Percentiles rank a stretch among this genome's conserved stretches.
phyloP scores from a whole-genome alignment of 2,329 filamentous ascomycete species.

The Aspergillus caelatus region DNA sequence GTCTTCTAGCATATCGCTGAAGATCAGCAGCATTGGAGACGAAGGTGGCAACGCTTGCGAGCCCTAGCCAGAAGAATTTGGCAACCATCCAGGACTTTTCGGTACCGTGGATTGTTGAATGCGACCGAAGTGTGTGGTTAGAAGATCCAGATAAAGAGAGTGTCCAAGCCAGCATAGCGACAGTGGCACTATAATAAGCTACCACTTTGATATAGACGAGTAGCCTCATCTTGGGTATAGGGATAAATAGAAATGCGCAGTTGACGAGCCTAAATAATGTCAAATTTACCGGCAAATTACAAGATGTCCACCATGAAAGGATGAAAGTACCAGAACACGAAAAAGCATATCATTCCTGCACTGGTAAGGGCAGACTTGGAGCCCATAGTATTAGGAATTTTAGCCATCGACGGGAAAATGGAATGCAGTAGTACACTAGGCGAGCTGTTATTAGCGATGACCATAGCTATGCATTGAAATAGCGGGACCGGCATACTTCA shows the following conservation, averaged over 20 bases:
- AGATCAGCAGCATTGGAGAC: conserved; percentile 48
- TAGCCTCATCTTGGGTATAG: conserved; percentile 41
- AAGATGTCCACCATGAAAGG: background rate
- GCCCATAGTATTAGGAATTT: conserved; percentile 45
- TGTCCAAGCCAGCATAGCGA: conserved; percentile 46
- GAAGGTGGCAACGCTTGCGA: conserved; percentile 25
- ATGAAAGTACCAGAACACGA: conserved; percentile 39
- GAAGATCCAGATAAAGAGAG: conserved; percentile 36
- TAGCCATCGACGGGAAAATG: conserved; percentile 45
- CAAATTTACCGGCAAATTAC: background rate
- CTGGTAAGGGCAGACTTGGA: conserved; percentile 44
- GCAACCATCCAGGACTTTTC: conserved; percentile 42
- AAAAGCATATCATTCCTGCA: conserved; percentile 48
- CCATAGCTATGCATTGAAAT: background rate
- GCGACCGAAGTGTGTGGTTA: conserved; percentile 25
- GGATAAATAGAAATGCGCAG: conserved; percentile 44
- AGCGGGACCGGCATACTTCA: conserved; percentile 27
- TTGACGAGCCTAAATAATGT: conserved; percentile 32
- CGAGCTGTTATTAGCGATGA: background rate
- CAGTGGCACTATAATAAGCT: conserved; percentile 42
- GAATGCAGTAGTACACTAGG: conserved; percentile 45
- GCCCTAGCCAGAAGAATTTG: conserved; percentile 41
- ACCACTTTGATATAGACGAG: conserved; percentile 41
- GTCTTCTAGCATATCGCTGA: conserved; percentile 46
- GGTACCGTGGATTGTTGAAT: conserved; percentile 34